Evolutionary conservation across 2,329 filamentous ascomycete species (phyloP), one percentile per base, ranked within the genome.

Genomic region (Hypoxylon rubiginosum): DNA sequence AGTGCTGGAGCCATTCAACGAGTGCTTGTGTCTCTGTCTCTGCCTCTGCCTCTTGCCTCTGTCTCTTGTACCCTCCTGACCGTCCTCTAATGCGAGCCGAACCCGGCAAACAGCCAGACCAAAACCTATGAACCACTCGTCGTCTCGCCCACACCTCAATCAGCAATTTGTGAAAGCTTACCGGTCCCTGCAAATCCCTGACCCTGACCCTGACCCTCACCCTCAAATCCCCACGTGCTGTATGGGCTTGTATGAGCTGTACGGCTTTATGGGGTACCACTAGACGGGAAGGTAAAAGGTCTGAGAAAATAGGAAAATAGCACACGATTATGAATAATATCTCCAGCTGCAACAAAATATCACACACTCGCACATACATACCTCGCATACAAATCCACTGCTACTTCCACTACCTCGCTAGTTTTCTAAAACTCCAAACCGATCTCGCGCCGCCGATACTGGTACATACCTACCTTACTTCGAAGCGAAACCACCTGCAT

Each of bases 161-260:
- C 67, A 61, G 39, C 62, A 61, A 58, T 64, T 66, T 56, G 59
- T 65, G 54, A 66, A 61, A 67, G 67, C 64, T 71, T 58, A 66
- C 69, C 69, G 64, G 67, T 43, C 69, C 46, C 57, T 66, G 53
- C 49, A 58, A 66, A 68, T 21, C 64, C 69, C 64, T 64, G 62
- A 56, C 60, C 39, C 39, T 43, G 39, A 43, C 60, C 69, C 67
- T 66, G 62, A 53, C 57, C 52, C 59, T 69, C 48, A 55, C 57
- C 52, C 59, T 69, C 48, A 55, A 57, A 61, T 69, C 66, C 66
- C 67, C 69, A 71, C 69, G 67, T 71, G 69, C 64, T 60, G 62
- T 54, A 68, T 59, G 57, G 62, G 15, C 36, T 41, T 41, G 36
- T n/a, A 41, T 41, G 8, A 21, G 39, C 39, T 43, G 17, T 43